Evolutionary conservation across 2,329 filamentous ascomycete genomes (phyloP).

Genomic region (Huntiella savannae): DNA sequence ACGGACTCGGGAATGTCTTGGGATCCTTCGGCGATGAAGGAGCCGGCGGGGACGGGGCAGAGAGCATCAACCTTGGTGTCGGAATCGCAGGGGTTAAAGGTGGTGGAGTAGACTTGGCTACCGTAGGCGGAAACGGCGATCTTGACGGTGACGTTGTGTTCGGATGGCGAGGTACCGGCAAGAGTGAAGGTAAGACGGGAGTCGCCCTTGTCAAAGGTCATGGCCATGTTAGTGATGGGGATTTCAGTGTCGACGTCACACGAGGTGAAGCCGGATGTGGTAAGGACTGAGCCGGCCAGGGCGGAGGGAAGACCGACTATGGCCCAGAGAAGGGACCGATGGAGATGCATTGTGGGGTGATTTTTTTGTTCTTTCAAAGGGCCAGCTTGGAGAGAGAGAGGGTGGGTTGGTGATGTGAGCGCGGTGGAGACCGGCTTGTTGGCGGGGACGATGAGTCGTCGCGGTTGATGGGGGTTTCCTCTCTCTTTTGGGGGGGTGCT

Average conservation of each 20-base stretch:
- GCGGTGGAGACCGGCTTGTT: too few relatives aligned
- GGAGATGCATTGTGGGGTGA: too few relatives aligned
- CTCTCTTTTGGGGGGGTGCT: too few relatives aligned
- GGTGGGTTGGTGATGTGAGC: too few relatives aligned
- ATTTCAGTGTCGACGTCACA: conserved; percentile 40
- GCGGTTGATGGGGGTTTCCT: too few relatives aligned
- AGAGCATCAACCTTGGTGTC: conserved; percentile 44
- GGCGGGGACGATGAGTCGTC: too few relatives aligned
- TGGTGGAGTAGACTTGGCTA: conserved; percentile 54
- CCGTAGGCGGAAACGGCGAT: conserved; percentile 74
- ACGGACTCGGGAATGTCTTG: conserved; percentile 55
- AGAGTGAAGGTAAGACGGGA: conserved; percentile 66
- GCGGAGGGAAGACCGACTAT: conserved; percentile 20
- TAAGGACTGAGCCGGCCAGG: conserved; percentile 51
- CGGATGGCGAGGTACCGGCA: conserved; percentile 50
- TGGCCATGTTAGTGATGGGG: conserved; percentile 52
- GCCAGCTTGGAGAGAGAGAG: too few relatives aligned
- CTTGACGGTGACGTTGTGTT: conserved; percentile 62
- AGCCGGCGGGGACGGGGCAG: conserved; percentile 65
- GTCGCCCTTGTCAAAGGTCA: conserved; percentile 59
- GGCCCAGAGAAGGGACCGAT: too few relatives aligned
- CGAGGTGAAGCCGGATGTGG: conserved; percentile 61
- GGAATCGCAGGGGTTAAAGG: conserved; percentile 64
- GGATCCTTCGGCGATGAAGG: conserved; percentile 52
- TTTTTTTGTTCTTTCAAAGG: too few relatives aligned